phyloP scores from a whole-genome alignment of 2,329 filamentous ascomycete species.

The Diaporthe sp. region DNA sequence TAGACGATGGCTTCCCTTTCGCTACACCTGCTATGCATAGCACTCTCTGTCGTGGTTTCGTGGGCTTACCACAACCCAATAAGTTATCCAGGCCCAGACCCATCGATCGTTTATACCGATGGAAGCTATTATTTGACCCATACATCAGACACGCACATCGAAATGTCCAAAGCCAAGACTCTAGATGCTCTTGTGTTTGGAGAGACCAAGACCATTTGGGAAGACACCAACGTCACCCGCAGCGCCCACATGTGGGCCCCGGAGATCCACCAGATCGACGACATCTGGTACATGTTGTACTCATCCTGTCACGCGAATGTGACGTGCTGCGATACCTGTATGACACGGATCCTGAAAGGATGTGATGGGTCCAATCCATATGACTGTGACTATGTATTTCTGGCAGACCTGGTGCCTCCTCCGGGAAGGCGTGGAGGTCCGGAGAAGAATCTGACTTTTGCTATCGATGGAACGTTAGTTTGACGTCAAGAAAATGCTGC shows the following conservation, averaged over 20 bases:
- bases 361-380: neutral
- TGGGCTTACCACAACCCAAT: slow-evolving; percentile 9
- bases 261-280: slow-evolving; percentile 38
- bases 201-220: neutral
- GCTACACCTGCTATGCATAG: neutral
- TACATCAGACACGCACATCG: slow-evolving; percentile 1
- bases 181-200: slow-evolving; percentile 3
- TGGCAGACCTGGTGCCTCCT: slow-evolving; percentile 21
- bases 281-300: slow-evolving; percentile 38
- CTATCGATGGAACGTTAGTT: slow-evolving; percentile 18
- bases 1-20: neutral
- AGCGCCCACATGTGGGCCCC: slow-evolving; percentile 34
- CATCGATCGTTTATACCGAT: slow-evolving; percentile 2
- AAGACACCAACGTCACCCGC: slow-evolving; percentile 12
- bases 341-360: slow-evolving; percentile 4
- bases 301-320: slow-evolving; percentile 31
- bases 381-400: slow-evolving; percentile 2
- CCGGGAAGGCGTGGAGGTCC: neutral
- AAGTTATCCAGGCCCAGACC: neutral
- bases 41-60: neutral
- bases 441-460: neutral
- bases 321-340: slow-evolving; percentile 33
- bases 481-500: neutral
- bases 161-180: slow-evolving; percentile 6
- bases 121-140: slow-evolving; percentile 18